phyloP scores from a whole-genome alignment of 2,329 filamentous ascomycete genomes.

The Calonectria hawksworthii region DNA sequence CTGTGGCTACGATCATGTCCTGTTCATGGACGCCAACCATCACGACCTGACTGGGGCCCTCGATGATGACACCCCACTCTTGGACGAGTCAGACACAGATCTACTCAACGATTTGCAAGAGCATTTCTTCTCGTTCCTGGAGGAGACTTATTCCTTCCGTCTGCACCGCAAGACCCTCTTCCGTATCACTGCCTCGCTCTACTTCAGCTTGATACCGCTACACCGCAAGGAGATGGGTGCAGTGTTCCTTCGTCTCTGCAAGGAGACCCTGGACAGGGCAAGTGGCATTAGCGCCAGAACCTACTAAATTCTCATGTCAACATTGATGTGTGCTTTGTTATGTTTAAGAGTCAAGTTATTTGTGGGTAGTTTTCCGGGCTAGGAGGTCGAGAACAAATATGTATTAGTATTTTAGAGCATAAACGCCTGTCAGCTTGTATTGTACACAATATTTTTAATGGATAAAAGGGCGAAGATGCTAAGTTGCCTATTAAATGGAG shows the following conservation, averaged over 20 bases:
- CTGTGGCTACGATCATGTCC: neutral
- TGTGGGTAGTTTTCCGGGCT: neutral
- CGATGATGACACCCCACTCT: neutral
- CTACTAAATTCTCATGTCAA: neutral
- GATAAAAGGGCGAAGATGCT: neutral
- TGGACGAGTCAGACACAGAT: neutral
- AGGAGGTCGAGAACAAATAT: neutral
- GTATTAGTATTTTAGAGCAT: neutral
- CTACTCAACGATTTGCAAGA: neutral
- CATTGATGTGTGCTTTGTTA: neutral
- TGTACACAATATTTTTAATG: neutral
- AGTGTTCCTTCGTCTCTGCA: neutral
- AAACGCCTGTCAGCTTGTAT: neutral
- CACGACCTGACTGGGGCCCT: neutral
- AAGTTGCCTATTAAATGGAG: neutral
- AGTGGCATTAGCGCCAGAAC: neutral
- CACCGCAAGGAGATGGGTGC: neutral
- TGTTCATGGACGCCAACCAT: conserved; percentile 3
- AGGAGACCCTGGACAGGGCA: conserved; percentile 1
- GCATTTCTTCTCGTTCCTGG: neutral
- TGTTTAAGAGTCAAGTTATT: neutral
- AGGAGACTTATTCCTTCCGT: neutral
- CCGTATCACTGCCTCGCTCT: neutral
- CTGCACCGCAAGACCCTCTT: conserved; percentile 4
- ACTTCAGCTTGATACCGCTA: neutral